phyloP scores from a whole-genome alignment of 768 basidiomycete species.

The Lyophyllum decastes region DNA sequence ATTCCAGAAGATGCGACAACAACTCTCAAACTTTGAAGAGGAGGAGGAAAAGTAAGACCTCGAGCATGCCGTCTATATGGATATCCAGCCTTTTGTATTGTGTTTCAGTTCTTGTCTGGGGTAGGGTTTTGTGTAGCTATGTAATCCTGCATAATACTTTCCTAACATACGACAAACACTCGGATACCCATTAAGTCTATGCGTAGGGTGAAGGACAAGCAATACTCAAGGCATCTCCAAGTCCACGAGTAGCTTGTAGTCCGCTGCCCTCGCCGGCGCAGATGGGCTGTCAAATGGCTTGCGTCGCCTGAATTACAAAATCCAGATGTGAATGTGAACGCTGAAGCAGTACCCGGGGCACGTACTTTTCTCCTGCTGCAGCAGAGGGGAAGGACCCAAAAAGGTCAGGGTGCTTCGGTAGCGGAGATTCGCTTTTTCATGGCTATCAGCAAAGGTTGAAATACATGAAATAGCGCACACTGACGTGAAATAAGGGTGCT shows the following conservation, averaged over 20 bases:
- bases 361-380: slow-evolving; percentile 94
- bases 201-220: not conserved
- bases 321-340: slow-evolving; percentile 8
- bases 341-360: slow-evolving; percentile 9
- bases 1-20: slow-evolving; percentile 68
- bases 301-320: slow-evolving; percentile 52
- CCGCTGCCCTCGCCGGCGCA: slow-evolving; percentile 72
- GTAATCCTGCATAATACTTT: not conserved
- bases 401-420: slow-evolving; percentile 94
- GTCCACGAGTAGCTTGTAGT: slow-evolving; percentile 68
- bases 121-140: not conserved
- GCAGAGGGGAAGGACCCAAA: slow-evolving; percentile 96
- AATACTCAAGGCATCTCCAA: slow-evolving; percentile 45
- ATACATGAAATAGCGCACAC: slow-evolving; percentile 18
- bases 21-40: slow-evolving; percentile 38
- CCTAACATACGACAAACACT: not conserved
- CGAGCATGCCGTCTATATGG: not conserved
- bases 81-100: not conserved
- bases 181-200: not conserved
- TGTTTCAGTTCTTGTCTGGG: not conserved
- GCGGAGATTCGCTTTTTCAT: slow-evolving; percentile 76
- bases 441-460: not conserved
- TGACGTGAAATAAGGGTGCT: slow-evolving; percentile 91
- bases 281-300: slow-evolving; percentile 81
- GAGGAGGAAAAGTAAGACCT: slow-evolving; percentile 20